Evolutionary conservation across 176 grass and related monocot species (phyloP).

Genomic region (Triticum monococcum): DNA sequence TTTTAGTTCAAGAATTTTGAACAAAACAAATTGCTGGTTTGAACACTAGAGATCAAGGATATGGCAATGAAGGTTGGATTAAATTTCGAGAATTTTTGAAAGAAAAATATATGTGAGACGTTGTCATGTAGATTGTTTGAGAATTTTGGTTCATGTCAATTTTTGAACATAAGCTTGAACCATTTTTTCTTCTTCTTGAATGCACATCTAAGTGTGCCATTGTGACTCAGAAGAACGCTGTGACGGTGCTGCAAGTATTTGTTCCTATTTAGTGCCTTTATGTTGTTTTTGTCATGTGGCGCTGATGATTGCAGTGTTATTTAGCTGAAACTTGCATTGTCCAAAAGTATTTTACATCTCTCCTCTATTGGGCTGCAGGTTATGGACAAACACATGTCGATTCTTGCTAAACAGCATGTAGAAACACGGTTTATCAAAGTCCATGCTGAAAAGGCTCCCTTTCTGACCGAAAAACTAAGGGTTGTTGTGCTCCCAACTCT

Average conservation of each 20-base stretch:
- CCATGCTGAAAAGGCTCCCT: slow-evolving; percentile 92
- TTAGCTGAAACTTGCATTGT: not conserved
- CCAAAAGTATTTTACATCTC: not conserved
- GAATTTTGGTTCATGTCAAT: no score
- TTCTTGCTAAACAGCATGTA: slow-evolving; percentile 90
- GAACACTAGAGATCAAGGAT: not conserved
- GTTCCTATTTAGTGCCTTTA: not conserved
- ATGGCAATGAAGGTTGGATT: no score
- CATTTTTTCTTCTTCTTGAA: not conserved
- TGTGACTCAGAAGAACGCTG: not conserved
- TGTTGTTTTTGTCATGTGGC: not conserved
- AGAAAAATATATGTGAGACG: no score
- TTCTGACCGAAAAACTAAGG: slow-evolving; percentile 89
- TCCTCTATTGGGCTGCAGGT: slow-evolving; percentile 48
- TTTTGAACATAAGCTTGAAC: no score
- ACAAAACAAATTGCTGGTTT: not conserved
- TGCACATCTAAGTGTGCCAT: not conserved
- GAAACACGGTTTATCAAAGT: slow-evolving; percentile 95
- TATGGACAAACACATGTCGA: slow-evolving; percentile 80
- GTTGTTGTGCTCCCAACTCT: slow-evolving; percentile 82
- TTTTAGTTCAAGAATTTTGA: not conserved
- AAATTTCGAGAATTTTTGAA: no score
- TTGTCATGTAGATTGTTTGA: no score
- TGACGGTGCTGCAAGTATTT: not conserved
- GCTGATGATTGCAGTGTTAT: not conserved